A percentile compares a stretch with the other conserved stretches of the same genome.
Evolutionary conservation across 768 basidiomycete genomes (phyloP).

Genomic region (Kwoniella botswanensis): DNA sequence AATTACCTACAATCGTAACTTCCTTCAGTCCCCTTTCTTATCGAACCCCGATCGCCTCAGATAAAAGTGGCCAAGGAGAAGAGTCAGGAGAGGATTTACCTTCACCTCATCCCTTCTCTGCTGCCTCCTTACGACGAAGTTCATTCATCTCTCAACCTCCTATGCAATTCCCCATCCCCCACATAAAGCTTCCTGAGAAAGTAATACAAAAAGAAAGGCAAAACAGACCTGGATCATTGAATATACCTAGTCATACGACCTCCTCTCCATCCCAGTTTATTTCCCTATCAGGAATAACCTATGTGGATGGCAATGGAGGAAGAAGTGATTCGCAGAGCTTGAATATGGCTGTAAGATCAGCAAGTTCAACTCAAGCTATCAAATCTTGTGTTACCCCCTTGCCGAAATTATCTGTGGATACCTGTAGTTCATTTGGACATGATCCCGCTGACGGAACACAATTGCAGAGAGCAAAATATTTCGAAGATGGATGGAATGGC

Average conservation of each 20-base stretch:
- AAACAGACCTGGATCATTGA: slow-evolving; percentile 7
- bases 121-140: slow-evolving; percentile 2
- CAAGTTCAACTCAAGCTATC: slow-evolving; percentile 12
- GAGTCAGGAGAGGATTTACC: not conserved
- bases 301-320: not conserved
- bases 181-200: not conserved
- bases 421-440: slow-evolving; percentile 6
- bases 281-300: not conserved
- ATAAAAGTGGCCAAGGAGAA: not conserved
- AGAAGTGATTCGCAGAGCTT: not conserved
- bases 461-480: not conserved
- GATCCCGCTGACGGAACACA: not conserved
- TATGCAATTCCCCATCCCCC: slow-evolving; percentile 4
- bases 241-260: not conserved
- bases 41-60: not conserved
- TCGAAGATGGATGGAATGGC: slow-evolving; percentile 3
- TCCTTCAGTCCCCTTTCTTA: not conserved
- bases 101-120: slow-evolving; percentile 16
- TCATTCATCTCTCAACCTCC: not conserved
- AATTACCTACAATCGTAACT: not conserved
- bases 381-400: slow-evolving; percentile 6
- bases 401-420: not conserved
- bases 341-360: not conserved
- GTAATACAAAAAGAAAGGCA: not conserved
- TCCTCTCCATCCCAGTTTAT: not conserved